Base-by-base conservation (phyloP, 2,329 filamentous ascomycete species). In the Alternaria viburni region DNA sequence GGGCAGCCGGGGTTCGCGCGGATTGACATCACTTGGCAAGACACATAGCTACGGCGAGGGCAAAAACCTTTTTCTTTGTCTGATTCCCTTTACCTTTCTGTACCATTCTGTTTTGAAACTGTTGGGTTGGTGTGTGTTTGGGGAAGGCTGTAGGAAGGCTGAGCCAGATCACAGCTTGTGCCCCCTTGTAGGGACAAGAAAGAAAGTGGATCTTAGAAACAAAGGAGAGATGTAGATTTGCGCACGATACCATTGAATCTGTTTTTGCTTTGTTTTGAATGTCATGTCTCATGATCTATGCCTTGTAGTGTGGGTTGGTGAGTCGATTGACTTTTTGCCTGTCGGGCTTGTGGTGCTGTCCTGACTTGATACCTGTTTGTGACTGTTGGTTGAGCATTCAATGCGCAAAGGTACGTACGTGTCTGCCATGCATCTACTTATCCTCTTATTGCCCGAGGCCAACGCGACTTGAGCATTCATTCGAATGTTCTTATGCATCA, bases 81-180 rank as follows among this genome's bases (percentile, higher is more conserved):
- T 13, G 49, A 36, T 52, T 52, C 19, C 36, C 36, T 41, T 44
- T 54, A 54, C 32, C 36, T 28, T 54, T 44, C 52, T 54, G 52
- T 44, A 43, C 36, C 13, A 54, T 44, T n/a, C 23, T 44, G 17
- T 44, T 58, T 43, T 51, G 30, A 10, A 51, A 51, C 32, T 36
- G 56, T 51, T 58, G 45, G 36, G 52, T 26, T 41, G n/a, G 23
- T 43, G 36, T 46, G n/a, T 56, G 58, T 66, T 45, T 28, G 49
- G 28, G 49, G 26, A 51, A 36, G 49, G 49, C 30, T 52, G 49
- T 52, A 52, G 49, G 54, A 66, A 56, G 67, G 65, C 67, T 68
- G 67, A 54, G 67, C 67, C 67, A 58, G 61, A 64, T 61, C 61
- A 49, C 46, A 12, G 43, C 32, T 32, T 41, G 43, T 21, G 43